Percentiles rank a stretch among this genome's conserved stretches.
Evolutionary conservation across 352 stramenopile species (phyloP).

Genomic region (Globisporangium recalcitrans): DNA sequence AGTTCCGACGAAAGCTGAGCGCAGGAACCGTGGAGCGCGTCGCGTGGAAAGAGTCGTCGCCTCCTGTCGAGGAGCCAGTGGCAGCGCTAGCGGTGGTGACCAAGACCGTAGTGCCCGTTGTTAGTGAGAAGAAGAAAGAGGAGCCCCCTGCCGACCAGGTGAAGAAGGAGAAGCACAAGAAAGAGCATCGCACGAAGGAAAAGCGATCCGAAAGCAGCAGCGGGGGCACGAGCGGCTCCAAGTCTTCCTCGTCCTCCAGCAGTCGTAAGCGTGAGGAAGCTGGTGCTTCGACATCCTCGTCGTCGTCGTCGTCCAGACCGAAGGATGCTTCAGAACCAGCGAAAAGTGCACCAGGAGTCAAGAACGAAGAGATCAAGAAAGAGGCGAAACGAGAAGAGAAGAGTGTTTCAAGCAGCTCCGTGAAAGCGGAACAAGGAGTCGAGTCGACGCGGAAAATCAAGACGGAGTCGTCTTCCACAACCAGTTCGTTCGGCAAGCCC

Average conservation of each 20-base stretch:
- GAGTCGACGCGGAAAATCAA: slow-evolving; percentile 1
- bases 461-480: slow-evolving; percentile 10
- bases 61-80: slow-evolving; percentile 19
- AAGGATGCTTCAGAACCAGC: not conserved
- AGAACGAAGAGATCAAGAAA: slow-evolving; percentile 13
- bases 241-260: slow-evolving; percentile 3
- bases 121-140: slow-evolving; percentile 16
- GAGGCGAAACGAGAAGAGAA: slow-evolving; percentile 11
- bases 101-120: slow-evolving; percentile 13
- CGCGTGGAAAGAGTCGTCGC: slow-evolving; percentile 56
- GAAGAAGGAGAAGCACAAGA: slow-evolving; percentile 25
- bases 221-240: not conserved
- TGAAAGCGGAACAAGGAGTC: slow-evolving; percentile 8
- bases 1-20: slow-evolving; percentile 68
- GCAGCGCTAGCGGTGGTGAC: slow-evolving; percentile 1
- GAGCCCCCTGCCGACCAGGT: slow-evolving; percentile 10
- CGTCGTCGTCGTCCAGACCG: not conserved
- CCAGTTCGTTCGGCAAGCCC: slow-evolving; percentile 19
- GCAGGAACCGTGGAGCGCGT: slow-evolving; percentile 67
- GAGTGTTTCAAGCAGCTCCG: not conserved
- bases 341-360: not conserved
- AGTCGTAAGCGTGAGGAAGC: slow-evolving; percentile 2
- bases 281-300: not conserved
- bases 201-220: slow-evolving; percentile 14
- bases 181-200: slow-evolving; percentile 12